These are phyloP conservation scores for Scenedesmus sp. DNA, from an alignment of 163 green algal species.

Conservation along the genomic window DNA sequence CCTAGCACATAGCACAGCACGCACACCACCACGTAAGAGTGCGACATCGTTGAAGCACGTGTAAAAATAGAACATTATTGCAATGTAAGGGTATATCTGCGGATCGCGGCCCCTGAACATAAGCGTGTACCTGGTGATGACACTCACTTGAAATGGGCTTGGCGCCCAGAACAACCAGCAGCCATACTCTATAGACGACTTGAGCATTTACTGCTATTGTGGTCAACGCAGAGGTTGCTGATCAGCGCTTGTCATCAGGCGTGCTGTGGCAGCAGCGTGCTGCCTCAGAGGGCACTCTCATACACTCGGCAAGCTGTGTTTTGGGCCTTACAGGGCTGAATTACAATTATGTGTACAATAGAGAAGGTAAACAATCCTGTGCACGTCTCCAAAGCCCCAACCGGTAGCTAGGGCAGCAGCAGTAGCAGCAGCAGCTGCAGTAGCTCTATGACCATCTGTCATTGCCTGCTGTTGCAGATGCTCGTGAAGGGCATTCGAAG, in stretches of 20 bases:
- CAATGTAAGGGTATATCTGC: too few species aligned
- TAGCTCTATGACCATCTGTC: neutral
- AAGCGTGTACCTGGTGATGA: neutral
- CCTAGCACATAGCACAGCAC: neutral
- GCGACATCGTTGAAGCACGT: neutral
- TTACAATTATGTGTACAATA: slow-evolving; percentile 64
- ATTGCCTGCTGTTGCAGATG: slow-evolving; percentile 77
- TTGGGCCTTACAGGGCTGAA: neutral
- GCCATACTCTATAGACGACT: neutral
- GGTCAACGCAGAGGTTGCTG: neutral
- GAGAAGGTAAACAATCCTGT: slow-evolving; percentile 60
- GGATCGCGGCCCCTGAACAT: too few species aligned
- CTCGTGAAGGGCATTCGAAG: slow-evolving; percentile 98
- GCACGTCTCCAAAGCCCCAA: neutral
- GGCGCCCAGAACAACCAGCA: neutral
- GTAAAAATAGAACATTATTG: too few species aligned
- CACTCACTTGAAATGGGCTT: neutral
- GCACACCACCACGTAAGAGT: neutral
- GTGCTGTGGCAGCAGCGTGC: neutral
- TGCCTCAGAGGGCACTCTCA: neutral
- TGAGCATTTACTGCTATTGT: neutral
- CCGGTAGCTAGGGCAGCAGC: neutral
- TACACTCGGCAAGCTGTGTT: neutral
- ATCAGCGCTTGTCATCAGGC: neutral
- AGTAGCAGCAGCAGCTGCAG: neutral